phyloP scores from a whole-genome alignment of 1,284 basidiomycete species.

The Malassezia caprae region DNA sequence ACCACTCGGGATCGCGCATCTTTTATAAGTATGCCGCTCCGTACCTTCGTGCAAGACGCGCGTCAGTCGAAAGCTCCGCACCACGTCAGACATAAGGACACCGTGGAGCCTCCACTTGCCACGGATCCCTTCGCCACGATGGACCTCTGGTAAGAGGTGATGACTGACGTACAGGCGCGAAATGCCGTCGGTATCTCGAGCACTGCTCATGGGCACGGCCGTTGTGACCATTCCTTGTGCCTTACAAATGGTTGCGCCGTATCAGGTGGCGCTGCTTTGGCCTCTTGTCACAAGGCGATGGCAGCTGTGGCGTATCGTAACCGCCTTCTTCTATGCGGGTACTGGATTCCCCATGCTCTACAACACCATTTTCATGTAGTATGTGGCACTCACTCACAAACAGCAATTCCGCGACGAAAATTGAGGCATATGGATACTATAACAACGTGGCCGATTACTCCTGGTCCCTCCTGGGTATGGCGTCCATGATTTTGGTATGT shows the following conservation, averaged over 20 bases:
- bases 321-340: slow-evolving; percentile 65
- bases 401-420: slow-evolving; percentile 25
- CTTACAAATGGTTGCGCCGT: slow-evolving; percentile 55
- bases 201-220: slow-evolving; percentile 58
- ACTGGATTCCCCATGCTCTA: slow-evolving; percentile 32
- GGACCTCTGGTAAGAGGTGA: slow-evolving; percentile 10
- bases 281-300: slow-evolving; percentile 50
- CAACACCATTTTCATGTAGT: slow-evolving; percentile 33
- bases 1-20: slow-evolving; percentile 27
- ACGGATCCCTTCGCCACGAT: slow-evolving; percentile 1
- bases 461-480: slow-evolving; percentile 34
- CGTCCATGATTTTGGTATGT: slow-evolving; percentile 22
- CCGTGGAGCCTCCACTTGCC: slow-evolving; percentile 1
- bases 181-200: slow-evolving; percentile 74
- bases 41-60: slow-evolving; percentile 25
- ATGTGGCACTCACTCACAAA: background rate
- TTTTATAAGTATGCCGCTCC: background rate
- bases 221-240: slow-evolving; percentile 59
- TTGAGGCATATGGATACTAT: slow-evolving; percentile 31
- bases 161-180: slow-evolving; percentile 49
- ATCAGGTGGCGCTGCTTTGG: slow-evolving; percentile 57
- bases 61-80: slow-evolving; percentile 29
- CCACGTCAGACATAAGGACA: slow-evolving; percentile 1
- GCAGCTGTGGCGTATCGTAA: slow-evolving; percentile 66
- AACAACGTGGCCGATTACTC: slow-evolving; percentile 33